phyloP scores from a whole-genome alignment of 139 green algal genomes.

The Marvania coccoides region DNA sequence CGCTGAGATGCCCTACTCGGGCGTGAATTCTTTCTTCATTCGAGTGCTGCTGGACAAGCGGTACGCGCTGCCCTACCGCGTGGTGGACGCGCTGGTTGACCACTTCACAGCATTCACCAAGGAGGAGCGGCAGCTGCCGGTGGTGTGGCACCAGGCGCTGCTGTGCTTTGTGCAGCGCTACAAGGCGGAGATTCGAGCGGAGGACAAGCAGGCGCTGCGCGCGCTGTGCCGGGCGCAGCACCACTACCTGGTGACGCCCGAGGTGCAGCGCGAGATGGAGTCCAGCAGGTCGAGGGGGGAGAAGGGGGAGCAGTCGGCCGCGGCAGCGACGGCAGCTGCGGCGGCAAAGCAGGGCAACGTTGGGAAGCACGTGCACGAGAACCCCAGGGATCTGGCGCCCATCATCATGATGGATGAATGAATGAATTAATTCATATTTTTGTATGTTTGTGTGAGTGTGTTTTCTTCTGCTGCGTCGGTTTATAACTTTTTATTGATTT shows the following conservation, averaged over 20 bases:
- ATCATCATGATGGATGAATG: conserved; percentile 75
- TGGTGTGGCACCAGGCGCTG: conserved; percentile 97
- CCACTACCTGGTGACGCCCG: conserved; percentile 85
- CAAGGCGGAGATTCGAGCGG: conserved; percentile 79
- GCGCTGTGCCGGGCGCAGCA: conserved; percentile 70
- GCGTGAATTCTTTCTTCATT: conserved; percentile 97
- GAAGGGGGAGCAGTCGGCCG: background rate
- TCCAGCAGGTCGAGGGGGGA: conserved; percentile 18
- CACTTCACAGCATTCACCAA: conserved; percentile 73
- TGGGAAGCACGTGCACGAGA: conserved; percentile 48
- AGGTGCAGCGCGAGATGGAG: conserved; percentile 86
- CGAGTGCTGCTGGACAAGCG: conserved; percentile 97
- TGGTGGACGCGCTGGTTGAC: conserved; percentile 57
- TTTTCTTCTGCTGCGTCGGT: background rate
- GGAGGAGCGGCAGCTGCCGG: conserved; percentile 84
- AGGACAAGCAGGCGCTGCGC: conserved; percentile 72
- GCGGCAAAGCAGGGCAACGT: conserved; percentile 12
- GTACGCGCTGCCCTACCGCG: conserved; percentile 93
- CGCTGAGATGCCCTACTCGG: conserved; percentile 86
- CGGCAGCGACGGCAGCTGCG: background rate
- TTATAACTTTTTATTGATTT: background rate
- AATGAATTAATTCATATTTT: no score
- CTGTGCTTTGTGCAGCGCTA: conserved; percentile 94
- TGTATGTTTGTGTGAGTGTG: background rate
- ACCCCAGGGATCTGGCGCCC: conserved; percentile 58